Conservation (phyloP, 2,329 filamentous ascomycete species). For the Pyrenochaeta sp. region DNA sequence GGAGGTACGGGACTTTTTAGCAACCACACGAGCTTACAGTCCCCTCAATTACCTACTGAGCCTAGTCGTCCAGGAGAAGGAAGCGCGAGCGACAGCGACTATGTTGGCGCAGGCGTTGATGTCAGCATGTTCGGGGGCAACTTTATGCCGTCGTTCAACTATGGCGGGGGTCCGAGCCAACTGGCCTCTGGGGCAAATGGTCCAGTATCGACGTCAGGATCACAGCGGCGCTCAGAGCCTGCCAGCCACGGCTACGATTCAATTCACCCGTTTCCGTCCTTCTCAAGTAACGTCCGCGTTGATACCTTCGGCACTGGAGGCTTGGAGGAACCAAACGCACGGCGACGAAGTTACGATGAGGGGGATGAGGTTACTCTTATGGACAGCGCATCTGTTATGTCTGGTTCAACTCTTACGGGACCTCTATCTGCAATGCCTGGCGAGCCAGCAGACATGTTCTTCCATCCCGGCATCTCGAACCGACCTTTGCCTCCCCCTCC, state of each 20-base stretch:
- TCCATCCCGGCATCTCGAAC: constrained; percentile 80
- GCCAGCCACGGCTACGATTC: constrained; percentile 55
- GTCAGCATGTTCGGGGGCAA: constrained; percentile 78
- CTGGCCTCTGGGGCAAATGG: constrained; percentile 51
- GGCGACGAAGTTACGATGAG: constrained; percentile 89
- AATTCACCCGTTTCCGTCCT: constrained; percentile 66
- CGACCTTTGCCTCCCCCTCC: constrained; percentile 71
- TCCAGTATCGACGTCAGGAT: constrained; percentile 55
- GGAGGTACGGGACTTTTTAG: constrained; percentile 63
- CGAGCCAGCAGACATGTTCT: constrained; percentile 90
- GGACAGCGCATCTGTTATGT: constrained; percentile 41
- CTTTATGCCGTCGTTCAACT: constrained; percentile 69
- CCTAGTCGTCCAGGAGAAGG: constrained; percentile 23
- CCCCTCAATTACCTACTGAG: constrained; percentile 52
- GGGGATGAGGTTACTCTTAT: constrained; percentile 75
- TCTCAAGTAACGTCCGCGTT: constrained; percentile 71
- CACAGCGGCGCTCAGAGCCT: constrained; percentile 55
- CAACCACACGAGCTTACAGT: constrained; percentile 54
- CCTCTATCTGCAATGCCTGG: constrained; percentile 47
- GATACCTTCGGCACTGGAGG: constrained; percentile 93
- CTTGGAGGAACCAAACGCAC: constrained; percentile 73
- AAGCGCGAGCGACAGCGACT: constrained; percentile 71
- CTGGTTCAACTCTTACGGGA: constrained; percentile 33
- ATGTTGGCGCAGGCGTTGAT: constrained; percentile 69
- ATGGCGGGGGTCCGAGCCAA: constrained; percentile 62